phyloP scores from a whole-genome alignment of 140 eudicot genomes.

The Anethum foeniculum region DNA sequence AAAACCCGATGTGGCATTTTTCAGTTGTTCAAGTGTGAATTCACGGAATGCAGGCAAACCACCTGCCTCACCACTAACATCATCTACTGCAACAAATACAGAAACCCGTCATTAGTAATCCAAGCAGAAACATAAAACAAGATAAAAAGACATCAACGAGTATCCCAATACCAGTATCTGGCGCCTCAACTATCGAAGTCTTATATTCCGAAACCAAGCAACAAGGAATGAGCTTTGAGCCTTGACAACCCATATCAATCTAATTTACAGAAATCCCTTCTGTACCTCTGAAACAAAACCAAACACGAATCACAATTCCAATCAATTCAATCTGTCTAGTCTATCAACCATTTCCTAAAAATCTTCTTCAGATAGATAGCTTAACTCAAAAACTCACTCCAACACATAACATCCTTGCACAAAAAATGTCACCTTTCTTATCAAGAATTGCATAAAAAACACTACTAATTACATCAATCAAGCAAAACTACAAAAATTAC shows the following conservation, averaged over 20 bases:
- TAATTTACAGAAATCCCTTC: neutral
- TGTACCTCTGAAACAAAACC: neutral
- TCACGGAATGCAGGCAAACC: constrained; percentile 43
- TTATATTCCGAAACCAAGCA: constrained; percentile 46
- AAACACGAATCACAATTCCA: neutral
- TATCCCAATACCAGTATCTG: constrained; percentile 35
- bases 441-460: neutral
- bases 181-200: constrained; percentile 49
- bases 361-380: neutral
- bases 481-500: neutral
- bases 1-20: constrained; percentile 64
- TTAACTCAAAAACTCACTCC: neutral
- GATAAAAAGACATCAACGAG: neutral
- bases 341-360: neutral
- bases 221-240: constrained; percentile 30
- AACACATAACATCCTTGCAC: neutral
- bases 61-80: constrained; percentile 29
- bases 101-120: neutral
- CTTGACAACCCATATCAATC: constrained; percentile 18
- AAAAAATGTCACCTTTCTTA: neutral
- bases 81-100: constrained; percentile 28
- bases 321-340: neutral
- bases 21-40: constrained; percentile 55
- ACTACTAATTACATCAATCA: neutral
- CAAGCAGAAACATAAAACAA: neutral